phyloP scores from a whole-genome alignment of 1,284 basidiomycete species.

The Trichosporon asahii region DNA sequence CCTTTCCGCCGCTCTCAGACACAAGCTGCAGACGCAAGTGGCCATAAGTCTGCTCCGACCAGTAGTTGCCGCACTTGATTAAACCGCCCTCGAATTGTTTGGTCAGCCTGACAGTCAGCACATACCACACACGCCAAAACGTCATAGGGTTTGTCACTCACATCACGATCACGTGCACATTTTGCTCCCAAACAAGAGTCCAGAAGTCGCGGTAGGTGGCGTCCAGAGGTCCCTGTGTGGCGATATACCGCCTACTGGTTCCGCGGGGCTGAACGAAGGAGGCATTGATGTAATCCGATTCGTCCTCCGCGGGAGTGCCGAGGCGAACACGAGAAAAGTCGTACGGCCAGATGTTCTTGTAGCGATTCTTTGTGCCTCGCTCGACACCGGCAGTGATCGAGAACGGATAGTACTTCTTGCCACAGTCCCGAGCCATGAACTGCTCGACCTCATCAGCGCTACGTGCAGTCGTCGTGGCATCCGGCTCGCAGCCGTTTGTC shows the following conservation, averaged over 20 bases:
- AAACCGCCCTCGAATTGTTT: constrained; percentile 83
- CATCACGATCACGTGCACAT: constrained; percentile 61
- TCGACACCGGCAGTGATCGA: constrained; percentile 95
- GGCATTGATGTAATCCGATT: constrained; percentile 89
- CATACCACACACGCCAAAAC: constrained; percentile 55
- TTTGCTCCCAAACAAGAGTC: constrained; percentile 63
- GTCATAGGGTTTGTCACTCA: constrained; percentile 54
- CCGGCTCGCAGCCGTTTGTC: constrained; percentile 2
- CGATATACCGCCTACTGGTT: constrained; percentile 79
- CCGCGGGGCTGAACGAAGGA: constrained; percentile 82
- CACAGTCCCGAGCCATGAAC: constrained; percentile 20
- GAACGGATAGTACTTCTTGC: constrained; percentile 63
- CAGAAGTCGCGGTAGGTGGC: constrained; percentile 91
- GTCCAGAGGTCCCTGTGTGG: constrained; percentile 90
- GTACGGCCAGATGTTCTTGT: constrained; percentile 94
- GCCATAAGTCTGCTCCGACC: constrained; percentile 71
- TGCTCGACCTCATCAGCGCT: constrained; percentile 29
- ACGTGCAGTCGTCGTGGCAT: not conserved
- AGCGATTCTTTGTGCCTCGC: constrained; percentile 85
- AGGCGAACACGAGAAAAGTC: constrained; percentile 72
- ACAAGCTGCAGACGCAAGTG: constrained; percentile 63
- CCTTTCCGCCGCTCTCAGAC: constrained; percentile 59
- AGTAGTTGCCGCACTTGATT: constrained; percentile 89
- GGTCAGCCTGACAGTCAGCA: constrained; percentile 82
- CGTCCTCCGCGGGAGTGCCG: constrained; percentile 56